Evolutionary conservation across 495 filamentous ascomycete genomes (phyloP), one percentile per base, ranked within the genome.

Genomic region (Neurospora hispaniola): DNA sequence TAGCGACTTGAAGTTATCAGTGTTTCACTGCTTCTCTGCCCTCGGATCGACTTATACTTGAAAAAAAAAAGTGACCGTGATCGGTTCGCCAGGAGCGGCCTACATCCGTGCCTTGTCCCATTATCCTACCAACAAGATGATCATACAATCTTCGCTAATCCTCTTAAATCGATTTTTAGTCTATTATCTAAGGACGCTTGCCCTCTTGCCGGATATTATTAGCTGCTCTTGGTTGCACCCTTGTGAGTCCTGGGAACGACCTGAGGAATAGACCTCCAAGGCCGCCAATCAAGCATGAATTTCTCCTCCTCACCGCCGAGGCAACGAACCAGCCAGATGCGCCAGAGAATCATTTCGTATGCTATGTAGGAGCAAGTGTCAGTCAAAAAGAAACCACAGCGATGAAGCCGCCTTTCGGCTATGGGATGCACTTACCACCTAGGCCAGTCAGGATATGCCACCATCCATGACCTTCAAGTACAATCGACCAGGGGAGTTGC

Each of bases 401-500:
- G 31, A 69, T 27, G 41, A 4, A 10, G 11, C 46, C 2, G n/a
- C 12, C 44, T 9, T 46, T 3, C 66, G 72, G 18, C 16, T 18
- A 62, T 12, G n/a, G 39, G 14, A 35, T 18, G 18, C 31, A 73
- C 73, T 75, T 66, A 66, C 54, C 43, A 79, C 80, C 73, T 42
- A 83, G 72, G 74, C 79, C 78, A 18, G 80, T 80, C 44, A 87
- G 71, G 20, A 90, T 88, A 82, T 90, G 96, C 95, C 96, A 99
- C 96, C 96, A 98, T 12, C 94, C 96, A 84, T 99, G 96, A 0
- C 94, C 95, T 81, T 98, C 96, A 3, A 97, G 83, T 12, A 98
- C 72, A 10, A 96, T 86, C 2, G 95, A 93, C 96, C 96, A 99
- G 0, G 96, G 96, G 54, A 98, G 83, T 27, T 91, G 90, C 44